Base-by-base conservation (phyloP, 2,329 filamentous ascomycete genomes). In the Ilyonectria robusta region DNA sequence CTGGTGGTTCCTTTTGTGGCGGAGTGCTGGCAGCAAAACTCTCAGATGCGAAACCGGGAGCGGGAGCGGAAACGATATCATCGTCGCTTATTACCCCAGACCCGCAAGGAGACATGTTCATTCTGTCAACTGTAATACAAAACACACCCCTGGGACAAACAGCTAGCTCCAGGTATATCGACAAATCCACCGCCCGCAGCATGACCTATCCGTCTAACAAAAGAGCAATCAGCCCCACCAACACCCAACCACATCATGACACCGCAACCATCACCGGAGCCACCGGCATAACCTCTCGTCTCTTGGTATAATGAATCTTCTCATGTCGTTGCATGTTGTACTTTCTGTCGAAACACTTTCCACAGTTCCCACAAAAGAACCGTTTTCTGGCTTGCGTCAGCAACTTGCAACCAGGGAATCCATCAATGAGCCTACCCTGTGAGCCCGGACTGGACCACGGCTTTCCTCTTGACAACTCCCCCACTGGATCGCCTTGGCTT, bases 251-350 rank as follows among this genome's bases (percentile, higher is more conserved):
- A 42, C 4, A 40, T 40, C 35, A 42, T 42, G 15, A 17, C 8
- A n/a, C 40, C 40, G 37, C 6, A 13, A 42, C n/a, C 17, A 15
- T 35, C 50, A 53, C 21, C 31, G n/a, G 50, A 37, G n/a, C 13
- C 9, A 6, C 11, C n/a, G 40, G 26, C 26, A 26, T 26, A 9
- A 13, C 21, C 21, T 29, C 31, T 11, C 4, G 31, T 21, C 50
- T 15, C n/a, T 35, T 53, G n/a, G 1, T n/a, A 33, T 3, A 5
- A 6, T 35, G 29, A 15, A 6, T 53, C 50, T 37, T 21, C 35
- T 35, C 10, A n/a, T 68, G 66, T 8, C 66, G 50, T 1, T 19
- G 48, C 3, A 48, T 55, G 23, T 68, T 68, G 15, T 4, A 59
- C 6, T 0, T 44, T 3, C 44, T 56, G 10, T 6, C 0, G 10